Conservation (phyloP, 371 early-diverging fungal species). For the Neoconidiobolus thromboides region DNA sequence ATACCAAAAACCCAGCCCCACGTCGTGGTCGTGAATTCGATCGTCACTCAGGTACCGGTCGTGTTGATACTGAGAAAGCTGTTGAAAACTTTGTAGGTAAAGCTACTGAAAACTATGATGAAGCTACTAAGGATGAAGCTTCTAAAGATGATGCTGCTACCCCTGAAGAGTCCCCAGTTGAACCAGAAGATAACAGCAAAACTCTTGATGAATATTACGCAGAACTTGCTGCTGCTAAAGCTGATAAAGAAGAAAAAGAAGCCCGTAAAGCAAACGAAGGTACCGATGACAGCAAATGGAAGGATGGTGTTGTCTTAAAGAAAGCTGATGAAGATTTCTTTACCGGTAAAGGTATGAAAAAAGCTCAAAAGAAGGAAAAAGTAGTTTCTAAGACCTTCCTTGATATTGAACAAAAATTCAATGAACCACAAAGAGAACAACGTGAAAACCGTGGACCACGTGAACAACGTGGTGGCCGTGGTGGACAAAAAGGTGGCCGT, state of each 20-base stretch:
- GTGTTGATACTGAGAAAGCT: constrained; percentile 66
- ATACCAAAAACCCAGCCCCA: constrained; percentile 7
- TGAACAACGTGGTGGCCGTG: constrained; percentile 10
- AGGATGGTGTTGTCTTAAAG: constrained; percentile 43
- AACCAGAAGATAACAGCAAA: constrained; percentile 42
- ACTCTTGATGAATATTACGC: constrained; percentile 61
- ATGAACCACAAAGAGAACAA: constrained; percentile 12
- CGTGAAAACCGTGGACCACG: constrained; percentile 15
- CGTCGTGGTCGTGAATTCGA: constrained; percentile 51
- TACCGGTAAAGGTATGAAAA: constrained; percentile 31
- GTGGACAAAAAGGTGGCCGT: constrained; percentile 8
- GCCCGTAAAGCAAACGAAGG: constrained; percentile 68
- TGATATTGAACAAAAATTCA: constrained; percentile 32
- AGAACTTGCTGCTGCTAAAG: constrained; percentile 35
- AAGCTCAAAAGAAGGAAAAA: constrained; percentile 17
- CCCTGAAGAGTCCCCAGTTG: constrained; percentile 5
- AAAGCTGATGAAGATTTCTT: constrained; percentile 41
- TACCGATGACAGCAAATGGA: constrained; percentile 53
- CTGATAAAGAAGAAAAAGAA: constrained; percentile 20
- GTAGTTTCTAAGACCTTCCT: constrained; percentile 35
- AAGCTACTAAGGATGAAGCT: constrained; percentile 12
- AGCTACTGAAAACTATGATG: constrained; percentile 19
- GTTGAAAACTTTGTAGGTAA: constrained; percentile 65
- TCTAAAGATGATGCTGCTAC: background rate
- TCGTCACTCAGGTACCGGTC: constrained; percentile 57